Conservation (phyloP, 2,329 filamentous ascomycete genomes). For the Cercospora sp. region DNA sequence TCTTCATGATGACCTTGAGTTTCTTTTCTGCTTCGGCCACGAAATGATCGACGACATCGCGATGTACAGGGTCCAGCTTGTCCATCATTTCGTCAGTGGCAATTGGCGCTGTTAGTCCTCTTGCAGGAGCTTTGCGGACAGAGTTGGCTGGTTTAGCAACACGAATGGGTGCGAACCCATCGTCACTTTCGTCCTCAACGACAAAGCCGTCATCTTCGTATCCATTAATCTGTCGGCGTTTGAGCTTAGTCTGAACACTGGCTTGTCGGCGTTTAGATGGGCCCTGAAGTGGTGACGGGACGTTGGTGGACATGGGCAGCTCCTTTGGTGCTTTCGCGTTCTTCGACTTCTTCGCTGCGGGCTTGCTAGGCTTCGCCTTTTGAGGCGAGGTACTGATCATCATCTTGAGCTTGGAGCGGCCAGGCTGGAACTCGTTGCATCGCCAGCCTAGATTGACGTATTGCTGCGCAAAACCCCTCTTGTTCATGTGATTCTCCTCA, state of each 20-base stretch:
- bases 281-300: conserved; percentile 63
- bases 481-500: conserved; percentile 55
- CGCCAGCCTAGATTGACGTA: conserved; percentile 62
- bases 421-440: conserved; percentile 49
- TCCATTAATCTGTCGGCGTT: conserved; percentile 35
- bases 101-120: conserved; percentile 58
- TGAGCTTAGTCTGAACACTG: conserved; percentile 29
- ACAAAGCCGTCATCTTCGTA: conserved; percentile 42
- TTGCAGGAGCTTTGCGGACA: conserved; percentile 36
- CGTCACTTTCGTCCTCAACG: conserved; percentile 37
- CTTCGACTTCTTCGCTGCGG: conserved; percentile 37
- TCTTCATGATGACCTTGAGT: conserved; percentile 63
- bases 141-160: conserved; percentile 41
- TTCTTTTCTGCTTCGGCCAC: conserved; percentile 60
- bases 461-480: conserved; percentile 66
- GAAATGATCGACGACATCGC: conserved; percentile 65
- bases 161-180: conserved; percentile 48
- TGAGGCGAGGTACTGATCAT: conserved; percentile 48
- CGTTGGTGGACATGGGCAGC: conserved; percentile 63
- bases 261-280: conserved; percentile 43
- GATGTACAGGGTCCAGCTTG: conserved; percentile 60
- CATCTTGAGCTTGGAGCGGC: conserved; percentile 51
- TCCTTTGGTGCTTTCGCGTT: conserved; percentile 43
- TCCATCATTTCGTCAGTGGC: conserved; percentile 57
- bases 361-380: conserved; percentile 37